Percentiles rank a stretch among this genome's conserved stretches.
These are phyloP conservation scores for Omphalea diandra DNA, from an alignment of 441 rosid genomes.

Conservation along the genomic window DNA sequence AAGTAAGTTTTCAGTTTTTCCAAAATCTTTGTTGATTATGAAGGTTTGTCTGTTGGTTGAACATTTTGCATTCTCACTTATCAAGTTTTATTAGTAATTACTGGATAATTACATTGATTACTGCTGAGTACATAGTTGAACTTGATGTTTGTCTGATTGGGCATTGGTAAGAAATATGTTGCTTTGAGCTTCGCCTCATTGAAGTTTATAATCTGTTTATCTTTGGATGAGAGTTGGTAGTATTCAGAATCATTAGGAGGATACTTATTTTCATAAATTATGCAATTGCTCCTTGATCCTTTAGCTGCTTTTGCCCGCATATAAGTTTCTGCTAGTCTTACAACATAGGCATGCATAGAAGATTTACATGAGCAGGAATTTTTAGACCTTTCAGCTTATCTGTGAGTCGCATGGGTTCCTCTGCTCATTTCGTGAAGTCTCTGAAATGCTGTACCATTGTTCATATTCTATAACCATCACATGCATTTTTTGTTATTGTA, in stretches of 20 bases:
- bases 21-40: constrained; percentile 1
- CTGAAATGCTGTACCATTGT: background rate
- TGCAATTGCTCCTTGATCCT: background rate
- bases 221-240: background rate
- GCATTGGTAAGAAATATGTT: background rate
- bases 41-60: background rate
- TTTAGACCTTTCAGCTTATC: background rate
- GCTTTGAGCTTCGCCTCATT: background rate
- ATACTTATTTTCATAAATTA: constrained; percentile 5
- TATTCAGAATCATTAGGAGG: background rate
- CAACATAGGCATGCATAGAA: background rate
- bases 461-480: background rate
- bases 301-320: constrained; percentile 4
- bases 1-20: constrained; percentile 52
- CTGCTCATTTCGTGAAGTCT: background rate
- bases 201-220: background rate
- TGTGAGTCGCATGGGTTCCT: background rate
- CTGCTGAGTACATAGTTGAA: constrained; percentile 1
- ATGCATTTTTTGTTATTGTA: background rate
- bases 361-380: constrained; percentile 6
- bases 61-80: constrained; percentile 2
- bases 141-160: background rate
- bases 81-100: background rate
- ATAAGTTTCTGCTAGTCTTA: background rate
- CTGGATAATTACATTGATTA: constrained; percentile 9